Percentiles rank a stretch among this genome's conserved stretches.
Conservation (phyloP, 805 yeast genomes). For the Barnettozyma sucrosica region DNA sequence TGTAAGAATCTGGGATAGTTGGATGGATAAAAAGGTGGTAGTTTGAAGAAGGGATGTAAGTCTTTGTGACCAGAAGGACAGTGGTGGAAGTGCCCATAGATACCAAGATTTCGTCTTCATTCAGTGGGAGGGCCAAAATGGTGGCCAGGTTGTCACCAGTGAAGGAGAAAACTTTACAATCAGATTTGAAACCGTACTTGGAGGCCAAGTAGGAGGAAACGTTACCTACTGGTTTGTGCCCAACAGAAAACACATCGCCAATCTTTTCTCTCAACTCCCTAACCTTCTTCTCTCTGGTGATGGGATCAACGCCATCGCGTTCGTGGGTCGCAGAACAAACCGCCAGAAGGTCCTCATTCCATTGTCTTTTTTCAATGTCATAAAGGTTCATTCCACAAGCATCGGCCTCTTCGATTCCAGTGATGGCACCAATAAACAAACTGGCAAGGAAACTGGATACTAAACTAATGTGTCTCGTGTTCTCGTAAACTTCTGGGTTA, state of each 20-base stretch:
- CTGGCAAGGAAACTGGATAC: conserved; percentile 77
- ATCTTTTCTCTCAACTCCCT: conserved; percentile 43
- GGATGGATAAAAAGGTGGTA: conserved; percentile 89
- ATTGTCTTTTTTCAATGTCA: conserved; percentile 54
- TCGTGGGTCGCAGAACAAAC: conserved; percentile 30
- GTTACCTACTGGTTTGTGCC: conserved; percentile 41
- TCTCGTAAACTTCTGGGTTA: conserved; percentile 44
- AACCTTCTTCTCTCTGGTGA: conserved; percentile 7
- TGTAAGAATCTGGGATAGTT: conserved; percentile 63
- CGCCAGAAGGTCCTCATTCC: conserved; percentile 50
- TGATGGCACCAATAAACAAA: conserved; percentile 57
- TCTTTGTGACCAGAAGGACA: conserved; percentile 71
- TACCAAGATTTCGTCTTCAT: conserved; percentile 68
- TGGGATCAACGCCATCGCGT: conserved; percentile 20
- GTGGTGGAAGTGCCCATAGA: conserved; percentile 94
- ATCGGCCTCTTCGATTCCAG: conserved; percentile 73
- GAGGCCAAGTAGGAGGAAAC: conserved; percentile 55
- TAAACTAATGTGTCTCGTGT: conserved; percentile 59
- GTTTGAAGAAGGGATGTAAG: conserved; percentile 70
- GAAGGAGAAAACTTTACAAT: conserved; percentile 64
- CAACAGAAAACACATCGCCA: conserved; percentile 46
- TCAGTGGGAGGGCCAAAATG: conserved; percentile 71
- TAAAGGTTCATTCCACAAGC: conserved; percentile 92
- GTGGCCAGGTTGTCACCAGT: conserved; percentile 94
- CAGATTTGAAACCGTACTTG: conserved; percentile 54